Percentiles rank a stretch among this genome's conserved stretches.
Evolutionary conservation across 1,284 basidiomycete species (phyloP).

Genomic region (Pholiota adiposa): DNA sequence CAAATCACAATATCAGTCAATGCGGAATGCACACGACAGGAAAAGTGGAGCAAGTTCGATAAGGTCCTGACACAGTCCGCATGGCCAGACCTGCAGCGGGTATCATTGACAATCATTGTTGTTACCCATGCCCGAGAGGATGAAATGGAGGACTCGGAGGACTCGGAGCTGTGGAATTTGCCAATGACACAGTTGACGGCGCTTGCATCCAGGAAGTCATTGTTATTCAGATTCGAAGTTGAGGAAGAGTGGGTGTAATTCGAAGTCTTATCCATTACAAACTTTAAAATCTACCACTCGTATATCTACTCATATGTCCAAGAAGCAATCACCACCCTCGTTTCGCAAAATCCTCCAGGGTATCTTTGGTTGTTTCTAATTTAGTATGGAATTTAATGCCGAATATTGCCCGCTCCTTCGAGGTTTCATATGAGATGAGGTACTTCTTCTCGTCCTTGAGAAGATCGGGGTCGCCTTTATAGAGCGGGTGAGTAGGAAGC

Average conservation of each 20-base stretch:
- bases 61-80: not conserved
- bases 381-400: conserved; percentile 48
- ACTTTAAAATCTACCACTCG: too few relatives aligned
- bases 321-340: conserved; percentile 40
- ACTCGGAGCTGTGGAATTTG: not conserved
- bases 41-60: not conserved
- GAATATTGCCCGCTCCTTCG: conserved; percentile 46
- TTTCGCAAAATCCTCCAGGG: conserved; percentile 42
- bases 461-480: conserved; percentile 35
- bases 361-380: conserved; percentile 45
- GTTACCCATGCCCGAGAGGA: not conserved
- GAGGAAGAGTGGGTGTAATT: not conserved
- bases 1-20: not conserved
- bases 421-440: conserved; percentile 33
- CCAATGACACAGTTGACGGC: not conserved
- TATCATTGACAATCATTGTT: not conserved
- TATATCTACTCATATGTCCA: too few relatives aligned
- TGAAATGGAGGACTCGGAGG: not conserved
- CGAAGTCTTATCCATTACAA: not conserved
- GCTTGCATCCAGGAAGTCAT: not conserved
- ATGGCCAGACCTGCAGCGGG: not conserved
- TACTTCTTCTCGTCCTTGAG: conserved; percentile 29
- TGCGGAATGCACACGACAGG: not conserved
- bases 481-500: conserved; percentile 23
- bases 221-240: conserved; percentile 3